These are phyloP conservation scores for Quaeritorhiza haematococci DNA, from an alignment of 371 early-diverging fungal genomes.

Conservation along the genomic window DNA sequence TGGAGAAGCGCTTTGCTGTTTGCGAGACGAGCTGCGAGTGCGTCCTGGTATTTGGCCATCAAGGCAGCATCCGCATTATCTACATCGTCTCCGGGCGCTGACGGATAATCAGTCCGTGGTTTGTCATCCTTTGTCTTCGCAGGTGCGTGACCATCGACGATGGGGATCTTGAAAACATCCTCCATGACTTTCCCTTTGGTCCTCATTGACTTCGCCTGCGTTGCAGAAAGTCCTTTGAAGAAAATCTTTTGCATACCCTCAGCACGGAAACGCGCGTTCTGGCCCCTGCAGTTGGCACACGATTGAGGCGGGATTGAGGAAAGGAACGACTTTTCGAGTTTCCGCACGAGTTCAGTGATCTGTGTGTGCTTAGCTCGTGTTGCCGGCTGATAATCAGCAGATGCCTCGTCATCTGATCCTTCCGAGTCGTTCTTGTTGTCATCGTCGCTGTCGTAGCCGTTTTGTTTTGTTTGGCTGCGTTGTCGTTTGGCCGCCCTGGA, in stretches of 20 bases:
- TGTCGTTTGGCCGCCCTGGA: no score
- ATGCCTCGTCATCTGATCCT: conserved; percentile 2
- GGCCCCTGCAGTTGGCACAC: conserved; percentile 83
- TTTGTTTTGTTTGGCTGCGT: conserved; percentile 11
- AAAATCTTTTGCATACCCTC: conserved; percentile 87
- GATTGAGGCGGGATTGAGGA: conserved; percentile 36
- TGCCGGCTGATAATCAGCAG: background rate
- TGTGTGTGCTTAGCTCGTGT: conserved; percentile 24
- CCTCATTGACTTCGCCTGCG: conserved; percentile 63
- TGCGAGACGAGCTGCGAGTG: no score
- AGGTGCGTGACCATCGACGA: no score
- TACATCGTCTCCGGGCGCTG: no score
- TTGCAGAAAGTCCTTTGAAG: conserved; percentile 68
- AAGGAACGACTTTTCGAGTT: conserved; percentile 39
- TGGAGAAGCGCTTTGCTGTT: no score
- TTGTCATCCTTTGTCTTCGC: no score
- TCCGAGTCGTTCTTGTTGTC: conserved; percentile 12
- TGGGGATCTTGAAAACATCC: conserved; percentile 29
- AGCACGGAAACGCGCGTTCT: conserved; percentile 72
- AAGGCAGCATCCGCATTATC: no score
- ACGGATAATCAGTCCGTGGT: no score
- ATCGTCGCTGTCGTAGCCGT: conserved; percentile 3
- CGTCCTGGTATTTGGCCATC: no score
- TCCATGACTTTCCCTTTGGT: conserved; percentile 44
- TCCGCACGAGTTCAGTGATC: conserved; percentile 32